A percentile compares a stretch with the other conserved stretches of the same genome.
phyloP scores from a whole-genome alignment of 1,284 basidiomycete species.

The Moesziomyces parantarcticus region DNA sequence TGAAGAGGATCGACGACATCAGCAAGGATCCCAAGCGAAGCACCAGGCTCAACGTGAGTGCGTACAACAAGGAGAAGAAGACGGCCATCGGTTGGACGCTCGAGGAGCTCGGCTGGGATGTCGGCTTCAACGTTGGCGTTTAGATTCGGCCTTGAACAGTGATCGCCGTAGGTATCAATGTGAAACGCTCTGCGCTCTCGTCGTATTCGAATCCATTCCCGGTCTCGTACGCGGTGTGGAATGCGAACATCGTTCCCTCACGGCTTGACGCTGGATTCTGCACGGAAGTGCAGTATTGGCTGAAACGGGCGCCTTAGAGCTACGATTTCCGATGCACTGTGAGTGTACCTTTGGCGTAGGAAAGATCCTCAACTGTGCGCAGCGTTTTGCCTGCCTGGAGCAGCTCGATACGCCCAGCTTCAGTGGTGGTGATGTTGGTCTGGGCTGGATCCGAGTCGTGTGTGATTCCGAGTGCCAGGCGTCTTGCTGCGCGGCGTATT shows the following conservation, averaged over 20 bases:
- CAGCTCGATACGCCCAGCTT: slow-evolving; percentile 12
- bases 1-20: slow-evolving; percentile 62
- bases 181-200: neutral
- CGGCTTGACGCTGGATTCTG: neutral
- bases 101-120: slow-evolving; percentile 58
- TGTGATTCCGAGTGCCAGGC: slow-evolving; percentile 40
- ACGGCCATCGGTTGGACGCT: slow-evolving; percentile 48
- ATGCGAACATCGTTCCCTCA: neutral
- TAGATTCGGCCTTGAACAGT: neutral
- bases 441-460: slow-evolving; percentile 29
- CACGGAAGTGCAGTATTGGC: no score
- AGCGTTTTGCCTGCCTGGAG: slow-evolving; percentile 17
- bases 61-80: slow-evolving; percentile 34
- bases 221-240: neutral
- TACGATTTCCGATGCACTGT: slow-evolving; percentile 9
- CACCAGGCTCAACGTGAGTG: slow-evolving; percentile 29
- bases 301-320: no score
- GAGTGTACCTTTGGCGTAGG: slow-evolving; percentile 40
- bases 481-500: slow-evolving; percentile 37
- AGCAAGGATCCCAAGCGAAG: slow-evolving; percentile 43
- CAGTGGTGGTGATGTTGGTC: slow-evolving; percentile 17
- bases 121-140: slow-evolving; percentile 18
- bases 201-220: neutral
- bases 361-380: slow-evolving; percentile 34
- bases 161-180: no score